A percentile compares a stretch with the other conserved stretches of the same genome.
Evolutionary conservation across 441 rosid genomes (phyloP).

Genomic region (Aquilaria agallochum): DNA sequence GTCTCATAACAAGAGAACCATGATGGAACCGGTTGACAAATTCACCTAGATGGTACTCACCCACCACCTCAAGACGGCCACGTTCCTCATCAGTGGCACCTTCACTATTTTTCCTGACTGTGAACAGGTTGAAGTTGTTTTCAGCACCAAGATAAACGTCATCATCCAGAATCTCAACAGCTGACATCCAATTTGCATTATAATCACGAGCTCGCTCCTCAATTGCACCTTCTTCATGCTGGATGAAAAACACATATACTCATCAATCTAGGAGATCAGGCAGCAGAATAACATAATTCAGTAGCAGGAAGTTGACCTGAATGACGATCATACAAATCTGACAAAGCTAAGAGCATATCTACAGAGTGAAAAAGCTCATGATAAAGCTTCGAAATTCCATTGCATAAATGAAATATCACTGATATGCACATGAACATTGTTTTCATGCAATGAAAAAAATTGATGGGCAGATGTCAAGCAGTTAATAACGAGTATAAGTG

Average conservation of each 20-base stretch:
- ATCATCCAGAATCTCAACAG: slow-evolving; percentile 95
- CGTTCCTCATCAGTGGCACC: slow-evolving; percentile 98
- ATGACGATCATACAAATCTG: not conserved
- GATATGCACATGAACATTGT: too few relatives aligned
- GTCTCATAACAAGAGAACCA: slow-evolving; percentile 95
- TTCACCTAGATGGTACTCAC: slow-evolving; percentile 97
- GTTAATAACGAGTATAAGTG: too few relatives aligned
- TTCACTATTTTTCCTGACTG: slow-evolving; percentile 95
- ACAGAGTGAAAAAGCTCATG: not conserved
- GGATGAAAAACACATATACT: slow-evolving; percentile 6
- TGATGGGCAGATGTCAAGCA: too few relatives aligned
- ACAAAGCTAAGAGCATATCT: not conserved
- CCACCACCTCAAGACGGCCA: slow-evolving; percentile 93
- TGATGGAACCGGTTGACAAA: slow-evolving; percentile 86
- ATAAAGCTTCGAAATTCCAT: not conserved
- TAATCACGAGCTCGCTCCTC: slow-evolving; percentile 98
- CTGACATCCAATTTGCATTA: slow-evolving; percentile 99
- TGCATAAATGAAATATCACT: too few relatives aligned
- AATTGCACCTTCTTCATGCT: slow-evolving; percentile 99
- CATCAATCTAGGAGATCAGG: too few relatives aligned
- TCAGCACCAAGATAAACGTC: slow-evolving; percentile 95
- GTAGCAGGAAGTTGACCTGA: not conserved
- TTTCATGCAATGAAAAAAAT: too few relatives aligned
- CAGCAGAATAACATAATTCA: too few relatives aligned
- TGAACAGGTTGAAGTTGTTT: slow-evolving; percentile 81